Evolutionary conservation across 495 filamentous ascomycete genomes (phyloP).

Genomic region (Pseudomonodictys pantanalensis): DNA sequence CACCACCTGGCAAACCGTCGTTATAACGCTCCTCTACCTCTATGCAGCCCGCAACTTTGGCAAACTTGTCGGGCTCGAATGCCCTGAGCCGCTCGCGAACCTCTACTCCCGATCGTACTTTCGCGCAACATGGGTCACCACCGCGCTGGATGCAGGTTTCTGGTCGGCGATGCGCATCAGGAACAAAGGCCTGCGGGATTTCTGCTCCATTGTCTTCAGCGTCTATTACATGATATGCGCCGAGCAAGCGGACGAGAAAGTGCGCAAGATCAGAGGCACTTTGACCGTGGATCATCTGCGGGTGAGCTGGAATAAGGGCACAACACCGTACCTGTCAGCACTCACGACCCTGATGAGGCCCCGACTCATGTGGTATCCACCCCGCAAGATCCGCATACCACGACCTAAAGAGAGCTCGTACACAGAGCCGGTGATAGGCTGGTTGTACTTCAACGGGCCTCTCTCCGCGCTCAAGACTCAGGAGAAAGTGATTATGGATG

Average conservation of each 20-base stretch:
- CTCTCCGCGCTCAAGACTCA: constrained; percentile 72
- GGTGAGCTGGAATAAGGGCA: constrained; percentile 93
- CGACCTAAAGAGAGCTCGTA: constrained; percentile 75
- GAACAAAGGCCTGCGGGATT: constrained; percentile 75
- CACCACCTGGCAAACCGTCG: constrained; percentile 84
- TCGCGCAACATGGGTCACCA: constrained; percentile 95
- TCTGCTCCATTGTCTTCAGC: constrained; percentile 77
- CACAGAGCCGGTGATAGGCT: constrained; percentile 75
- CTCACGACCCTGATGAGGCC: constrained; percentile 70
- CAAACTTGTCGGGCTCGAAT: constrained; percentile 85
- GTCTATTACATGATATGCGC: constrained; percentile 89
- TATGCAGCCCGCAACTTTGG: constrained; percentile 90
- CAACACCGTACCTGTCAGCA: constrained; percentile 73
- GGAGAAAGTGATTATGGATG: constrained; percentile 78
- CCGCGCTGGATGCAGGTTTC: constrained; percentile 91
- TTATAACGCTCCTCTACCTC: constrained; percentile 84
- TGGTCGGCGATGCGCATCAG: constrained; percentile 96
- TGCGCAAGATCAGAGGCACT: constrained; percentile 78
- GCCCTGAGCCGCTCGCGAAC: constrained; percentile 89
- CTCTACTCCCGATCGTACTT: constrained; percentile 95
- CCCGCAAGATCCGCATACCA: constrained; percentile 78
- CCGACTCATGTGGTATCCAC: constrained; percentile 71
- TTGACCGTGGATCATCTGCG: constrained; percentile 89
- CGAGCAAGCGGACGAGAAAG: constrained; percentile 94
- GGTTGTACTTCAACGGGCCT: constrained; percentile 93